Percentiles rank a stretch among this genome's conserved stretches.
phyloP scores from a whole-genome alignment of 2,329 filamentous ascomycete genomes.

The Fusarium sp. region DNA sequence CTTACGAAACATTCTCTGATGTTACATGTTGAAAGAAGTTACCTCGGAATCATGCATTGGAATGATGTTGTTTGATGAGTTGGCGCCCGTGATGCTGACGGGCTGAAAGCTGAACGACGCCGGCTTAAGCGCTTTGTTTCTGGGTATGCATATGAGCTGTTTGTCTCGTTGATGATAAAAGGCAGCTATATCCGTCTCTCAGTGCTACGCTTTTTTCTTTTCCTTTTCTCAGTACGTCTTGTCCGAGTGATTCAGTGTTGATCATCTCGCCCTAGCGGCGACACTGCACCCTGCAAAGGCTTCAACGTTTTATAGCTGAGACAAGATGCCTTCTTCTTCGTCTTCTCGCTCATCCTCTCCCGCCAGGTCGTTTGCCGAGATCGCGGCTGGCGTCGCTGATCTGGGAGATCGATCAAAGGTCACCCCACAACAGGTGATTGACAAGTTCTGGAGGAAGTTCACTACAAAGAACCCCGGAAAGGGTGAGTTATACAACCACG shows the following conservation, averaged over 20 bases:
- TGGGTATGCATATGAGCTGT: neutral
- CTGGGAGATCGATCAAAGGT: conserved; percentile 58
- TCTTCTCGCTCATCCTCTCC: conserved; percentile 31
- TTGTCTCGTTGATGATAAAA: conserved; percentile 25
- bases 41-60: neutral
- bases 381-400: conserved; percentile 11
- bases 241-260: neutral
- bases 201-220: neutral
- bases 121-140: conserved; percentile 9
- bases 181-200: neutral
- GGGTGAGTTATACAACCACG: conserved; percentile 57
- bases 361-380: conserved; percentile 7
- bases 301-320: neutral
- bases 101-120: conserved; percentile 20
- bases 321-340: conserved; percentile 28
- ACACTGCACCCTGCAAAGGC: neutral
- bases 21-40: neutral
- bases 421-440: conserved; percentile 76
- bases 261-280: neutral
- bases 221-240: neutral
- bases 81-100: conserved; percentile 26
- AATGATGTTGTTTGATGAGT: conserved; percentile 9
- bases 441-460: conserved; percentile 82
- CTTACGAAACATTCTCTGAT: neutral
- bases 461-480: conserved; percentile 80